phyloP scores from a whole-genome alignment of 75 land plant genomes.

The Pseudotsuga menziesii region DNA sequence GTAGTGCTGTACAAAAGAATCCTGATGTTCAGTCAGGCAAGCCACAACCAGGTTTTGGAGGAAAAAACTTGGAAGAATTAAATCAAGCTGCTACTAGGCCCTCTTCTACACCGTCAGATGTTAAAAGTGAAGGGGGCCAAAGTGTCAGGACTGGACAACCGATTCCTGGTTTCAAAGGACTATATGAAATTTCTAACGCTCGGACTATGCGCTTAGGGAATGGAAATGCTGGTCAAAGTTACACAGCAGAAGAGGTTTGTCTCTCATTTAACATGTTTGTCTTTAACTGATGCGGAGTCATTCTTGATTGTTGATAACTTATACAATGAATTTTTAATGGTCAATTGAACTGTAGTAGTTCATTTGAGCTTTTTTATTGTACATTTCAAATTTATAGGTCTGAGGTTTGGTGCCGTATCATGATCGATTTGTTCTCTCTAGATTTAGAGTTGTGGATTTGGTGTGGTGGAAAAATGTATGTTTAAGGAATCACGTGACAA shows the following conservation, averaged over 20 bases:
- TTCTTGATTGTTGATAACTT: background rate
- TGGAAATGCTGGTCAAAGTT: slow-evolving; percentile 99
- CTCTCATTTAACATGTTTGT: background rate
- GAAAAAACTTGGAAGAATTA: slow-evolving; percentile 38
- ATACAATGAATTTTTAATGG: background rate
- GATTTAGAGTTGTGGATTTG: too few relatives aligned
- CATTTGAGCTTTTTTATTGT: background rate
- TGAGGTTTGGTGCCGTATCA: too few relatives aligned
- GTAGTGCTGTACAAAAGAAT: slow-evolving; percentile 36
- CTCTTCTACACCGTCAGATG: slow-evolving; percentile 9
- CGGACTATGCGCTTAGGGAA: slow-evolving; percentile 60
- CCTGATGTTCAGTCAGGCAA: slow-evolving; percentile 39
- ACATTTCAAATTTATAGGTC: background rate
- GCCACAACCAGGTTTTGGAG: slow-evolving; percentile 23
- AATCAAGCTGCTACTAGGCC: slow-evolving; percentile 28
- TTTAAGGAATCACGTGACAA: too few relatives aligned
- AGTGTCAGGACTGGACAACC: slow-evolving; percentile 32
- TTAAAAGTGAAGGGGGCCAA: slow-evolving; percentile 42
- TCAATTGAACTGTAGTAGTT: background rate
- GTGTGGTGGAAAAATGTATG: too few relatives aligned
- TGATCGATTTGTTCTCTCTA: too few relatives aligned
- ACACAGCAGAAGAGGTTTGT: slow-evolving; percentile 91
- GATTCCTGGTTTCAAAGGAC: slow-evolving; percentile 50
- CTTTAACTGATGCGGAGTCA: background rate
- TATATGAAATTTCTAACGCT: slow-evolving; percentile 54